Evolutionary conservation across 192 early-diverging fungal genomes (phyloP).

Genomic region (Backusella luteola): DNA sequence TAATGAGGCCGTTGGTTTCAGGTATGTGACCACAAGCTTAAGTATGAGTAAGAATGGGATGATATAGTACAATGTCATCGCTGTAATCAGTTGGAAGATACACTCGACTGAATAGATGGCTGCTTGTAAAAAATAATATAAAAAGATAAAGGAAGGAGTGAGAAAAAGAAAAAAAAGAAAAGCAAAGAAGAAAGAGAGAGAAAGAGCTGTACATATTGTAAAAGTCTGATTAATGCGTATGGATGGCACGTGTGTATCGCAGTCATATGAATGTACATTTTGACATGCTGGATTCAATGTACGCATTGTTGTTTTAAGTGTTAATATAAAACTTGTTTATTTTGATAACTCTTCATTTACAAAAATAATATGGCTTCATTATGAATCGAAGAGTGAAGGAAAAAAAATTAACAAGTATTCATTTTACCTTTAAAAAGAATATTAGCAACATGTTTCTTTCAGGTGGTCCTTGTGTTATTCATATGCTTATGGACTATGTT

Average conservation of each 20-base stretch:
- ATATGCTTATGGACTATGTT: too few relatives aligned
- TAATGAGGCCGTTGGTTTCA: background rate
- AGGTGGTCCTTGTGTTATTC: too few relatives aligned
- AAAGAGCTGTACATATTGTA: background rate
- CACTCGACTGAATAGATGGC: background rate
- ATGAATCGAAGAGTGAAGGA: too few relatives aligned
- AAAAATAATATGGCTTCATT: too few relatives aligned
- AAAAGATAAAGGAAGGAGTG: background rate
- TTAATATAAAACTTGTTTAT: too few relatives aligned
- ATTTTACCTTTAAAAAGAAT: too few relatives aligned
- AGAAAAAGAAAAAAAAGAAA: background rate
- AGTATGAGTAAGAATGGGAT: background rate
- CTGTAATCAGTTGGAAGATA: background rate
- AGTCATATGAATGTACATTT: background rate
- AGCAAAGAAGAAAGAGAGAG: background rate
- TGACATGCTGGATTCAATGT: background rate
- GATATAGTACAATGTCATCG: conserved; percentile 7
- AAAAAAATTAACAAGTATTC: too few relatives aligned
- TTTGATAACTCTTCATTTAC: too few relatives aligned
- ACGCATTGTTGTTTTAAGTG: too few relatives aligned
- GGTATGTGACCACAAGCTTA: background rate
- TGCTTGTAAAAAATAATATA: background rate
- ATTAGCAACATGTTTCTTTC: too few relatives aligned
- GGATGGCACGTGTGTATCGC: background rate
- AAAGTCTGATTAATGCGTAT: background rate